Conservation (phyloP, 2,329 filamentous ascomycete genomes). For the Zalaria sp. region DNA sequence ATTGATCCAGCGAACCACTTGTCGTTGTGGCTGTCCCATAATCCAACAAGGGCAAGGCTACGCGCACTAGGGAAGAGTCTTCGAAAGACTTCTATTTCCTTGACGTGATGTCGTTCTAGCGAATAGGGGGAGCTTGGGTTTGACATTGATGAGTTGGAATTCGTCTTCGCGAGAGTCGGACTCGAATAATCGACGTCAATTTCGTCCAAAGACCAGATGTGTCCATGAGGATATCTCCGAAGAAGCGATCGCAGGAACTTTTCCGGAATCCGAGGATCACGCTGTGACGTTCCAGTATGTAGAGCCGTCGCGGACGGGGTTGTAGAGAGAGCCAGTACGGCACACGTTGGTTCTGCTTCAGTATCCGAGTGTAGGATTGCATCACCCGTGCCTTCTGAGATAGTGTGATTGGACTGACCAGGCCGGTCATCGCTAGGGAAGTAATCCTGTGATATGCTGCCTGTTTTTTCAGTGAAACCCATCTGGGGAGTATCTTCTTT, state of each 20-base stretch:
- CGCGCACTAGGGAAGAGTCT: slow-evolving; percentile 25
- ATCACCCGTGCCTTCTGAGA: too few species aligned
- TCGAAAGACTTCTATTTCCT: slow-evolving; percentile 1
- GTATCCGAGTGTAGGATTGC: too few species aligned
- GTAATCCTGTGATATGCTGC: too few species aligned
- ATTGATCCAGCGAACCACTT: slow-evolving; percentile 9
- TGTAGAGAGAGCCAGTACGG: not conserved
- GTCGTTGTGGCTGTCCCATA: slow-evolving; percentile 28
- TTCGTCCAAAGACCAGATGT: slow-evolving; percentile 19
- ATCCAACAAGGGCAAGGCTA: slow-evolving; percentile 31
- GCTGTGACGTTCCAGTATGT: too few species aligned
- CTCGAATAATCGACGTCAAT: slow-evolving; percentile 5
- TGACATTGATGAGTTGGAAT: not conserved
- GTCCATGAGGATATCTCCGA: slow-evolving; percentile 18
- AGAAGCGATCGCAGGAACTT: slow-evolving; percentile 11
- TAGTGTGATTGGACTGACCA: too few species aligned
- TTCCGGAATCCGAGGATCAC: slow-evolving; percentile 2
- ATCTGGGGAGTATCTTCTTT: not conserved
- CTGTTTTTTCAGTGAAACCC: not conserved
- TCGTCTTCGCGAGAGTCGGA: not conserved
- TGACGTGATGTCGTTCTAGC: not conserved
- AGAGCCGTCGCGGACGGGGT: not conserved
- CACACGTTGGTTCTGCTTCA: too few species aligned
- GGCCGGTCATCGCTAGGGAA: not conserved
- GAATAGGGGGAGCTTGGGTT: too few species aligned